Evolutionary conservation across 1,284 basidiomycete genomes (phyloP), one percentile per base, ranked within the genome.

Genomic region (Gymnopus androsaceus): DNA sequence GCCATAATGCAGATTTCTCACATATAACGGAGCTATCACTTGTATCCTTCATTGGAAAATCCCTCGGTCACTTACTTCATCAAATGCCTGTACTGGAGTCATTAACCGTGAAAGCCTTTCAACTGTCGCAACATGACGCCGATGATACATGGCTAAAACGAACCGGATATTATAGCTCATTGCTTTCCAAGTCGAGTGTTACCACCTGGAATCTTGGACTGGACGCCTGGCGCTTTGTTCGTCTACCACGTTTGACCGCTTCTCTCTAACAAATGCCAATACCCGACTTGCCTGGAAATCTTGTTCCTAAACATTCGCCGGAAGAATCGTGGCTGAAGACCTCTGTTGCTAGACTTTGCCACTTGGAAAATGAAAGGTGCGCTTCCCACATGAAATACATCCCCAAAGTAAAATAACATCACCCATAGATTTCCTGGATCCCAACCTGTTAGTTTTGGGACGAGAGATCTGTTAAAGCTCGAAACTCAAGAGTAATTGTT

Each of bases 391-490:
- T 41, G 21, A 41, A 28, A 19, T 33, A 4, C 30, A 8, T 51
- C 27, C 9, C n/a, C 12, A 6, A 27, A 33, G 8, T 25, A n/a
- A 36, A 36, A 23, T 21, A n/a, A 14, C 15, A 52, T 59, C 59
- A 47, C 45, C 51, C 30, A 15, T 47, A 92, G 92, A 61, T 98
- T 97, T 73, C 94, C 94, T 27, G 95, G 95, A 15, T 90, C 90
- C 66, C 95, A 98, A 68, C 95, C 95, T 12, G 86, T 98, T 63
- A 95, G 92, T 68, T 97, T 98, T 72, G 78, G 83, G 4, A 69
- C 74, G 8, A 77, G 72, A 44, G 89, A 93, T 63, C 69, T 98
- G 40, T 78, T 80, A 8, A 82, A 89, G 66, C 79, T 98, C 41
- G 92, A 96, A 73, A 75, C 74, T 23, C 83, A 88, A 76, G 93